Base-by-base conservation (phyloP, 441 rosid genomes). In the Jatropha multifida region DNA sequence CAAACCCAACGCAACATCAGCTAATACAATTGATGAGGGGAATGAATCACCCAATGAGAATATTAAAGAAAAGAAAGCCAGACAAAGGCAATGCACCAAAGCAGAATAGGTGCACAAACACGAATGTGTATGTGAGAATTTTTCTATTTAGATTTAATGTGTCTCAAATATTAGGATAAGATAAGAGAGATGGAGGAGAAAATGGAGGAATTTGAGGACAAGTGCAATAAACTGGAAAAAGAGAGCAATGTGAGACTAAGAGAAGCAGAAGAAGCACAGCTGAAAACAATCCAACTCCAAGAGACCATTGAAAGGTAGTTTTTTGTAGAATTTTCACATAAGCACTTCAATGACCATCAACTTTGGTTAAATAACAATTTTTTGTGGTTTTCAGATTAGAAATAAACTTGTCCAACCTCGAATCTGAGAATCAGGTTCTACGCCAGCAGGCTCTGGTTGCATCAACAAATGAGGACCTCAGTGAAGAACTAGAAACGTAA, bases 391-490 rank as follows among this genome's bases (percentile, higher is more conserved):
- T 27, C 85, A 91, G 96, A 76, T 82, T 89, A 72, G 88, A 89
- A 58, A 55, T 74, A 46, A 86, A 88, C 77, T 65, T 82, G 79
- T 83, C 90, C 79, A 88, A 83, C 80, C 87, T 89, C 38, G 92
- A 91, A 83, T 85, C 92, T 46, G 96, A 91, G 81, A 91, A 91
- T 74, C 93, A 85, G 80, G 86, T 91, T 78, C 84, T 91, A 77
- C 92, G 93, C 63, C 93, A 91, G 78, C 91, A 91, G 76, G 92
- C 86, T 65, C 74, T 91, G 80, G 88, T 73, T 26, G 65, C 83
- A 83, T 78, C 92, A 52, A 64, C 83, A 79, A 85, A 48, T 71
- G 80, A 82, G 42, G 85, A 78, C 72, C 81, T 82, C 70, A 78
- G 83, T 9, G 88, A 59, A 79, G 88, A 88, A 79, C 32, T 90